Conservation (phyloP, 306 rosid species). For the Sicyos baderoa region DNA sequence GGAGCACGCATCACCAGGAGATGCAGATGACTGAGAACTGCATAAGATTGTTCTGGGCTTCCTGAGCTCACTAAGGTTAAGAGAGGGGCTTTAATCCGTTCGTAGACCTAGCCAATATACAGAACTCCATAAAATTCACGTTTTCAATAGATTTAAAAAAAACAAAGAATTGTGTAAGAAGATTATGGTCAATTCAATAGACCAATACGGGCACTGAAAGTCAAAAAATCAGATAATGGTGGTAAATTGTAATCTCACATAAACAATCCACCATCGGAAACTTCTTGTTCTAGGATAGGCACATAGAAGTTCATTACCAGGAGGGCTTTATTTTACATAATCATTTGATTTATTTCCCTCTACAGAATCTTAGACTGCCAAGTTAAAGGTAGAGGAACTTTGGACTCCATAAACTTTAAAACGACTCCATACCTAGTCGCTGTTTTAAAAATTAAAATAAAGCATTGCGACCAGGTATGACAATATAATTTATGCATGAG, state of each 20-base stretch:
- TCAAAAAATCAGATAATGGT: background rate
- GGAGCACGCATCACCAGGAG: conserved; percentile 99
- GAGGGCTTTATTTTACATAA: background rate
- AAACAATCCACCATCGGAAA: background rate
- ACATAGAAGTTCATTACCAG: background rate
- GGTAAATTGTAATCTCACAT: background rate
- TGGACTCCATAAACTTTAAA: no score
- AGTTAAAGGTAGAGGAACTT: background rate
- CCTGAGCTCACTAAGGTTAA: conserved; percentile 95
- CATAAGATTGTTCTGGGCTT: conserved; percentile 98
- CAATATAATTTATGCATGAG: background rate
- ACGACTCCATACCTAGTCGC: no score
- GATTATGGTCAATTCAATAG: no score
- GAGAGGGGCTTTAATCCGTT: conserved; percentile 97
- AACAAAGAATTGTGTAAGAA: background rate
- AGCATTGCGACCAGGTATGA: background rate
- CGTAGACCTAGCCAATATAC: conserved; percentile 57
- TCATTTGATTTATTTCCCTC: background rate
- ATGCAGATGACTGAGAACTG: conserved; percentile 92
- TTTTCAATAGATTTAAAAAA: background rate
- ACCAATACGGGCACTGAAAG: background rate
- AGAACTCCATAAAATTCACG: background rate
- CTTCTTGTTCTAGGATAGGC: background rate
- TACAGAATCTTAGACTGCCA: background rate
- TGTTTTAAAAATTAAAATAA: background rate